These are phyloP conservation scores for Fusarium drepaniforme DNA, from an alignment of 2,329 filamentous ascomycete genomes.

Conservation along the genomic window DNA sequence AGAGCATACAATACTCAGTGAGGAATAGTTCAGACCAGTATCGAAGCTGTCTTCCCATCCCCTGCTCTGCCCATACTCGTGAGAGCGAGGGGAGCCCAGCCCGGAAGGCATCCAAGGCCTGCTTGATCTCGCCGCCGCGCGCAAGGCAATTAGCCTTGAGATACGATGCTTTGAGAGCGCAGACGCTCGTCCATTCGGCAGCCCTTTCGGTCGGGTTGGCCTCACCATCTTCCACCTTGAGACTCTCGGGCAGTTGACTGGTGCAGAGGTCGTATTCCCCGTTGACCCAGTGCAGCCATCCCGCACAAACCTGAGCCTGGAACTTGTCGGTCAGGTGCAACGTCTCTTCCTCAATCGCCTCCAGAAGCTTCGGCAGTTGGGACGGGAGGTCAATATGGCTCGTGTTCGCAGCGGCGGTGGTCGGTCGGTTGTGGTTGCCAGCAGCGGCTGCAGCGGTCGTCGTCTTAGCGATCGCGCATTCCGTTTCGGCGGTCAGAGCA, in stretches of 20 bases:
- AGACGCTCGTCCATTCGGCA: conserved; percentile 85
- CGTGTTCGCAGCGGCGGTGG: conserved; percentile 56
- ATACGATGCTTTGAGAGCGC: conserved; percentile 82
- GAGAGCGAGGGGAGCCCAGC: conserved; percentile 74
- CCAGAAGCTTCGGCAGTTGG: conserved; percentile 63
- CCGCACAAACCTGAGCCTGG: conserved; percentile 85
- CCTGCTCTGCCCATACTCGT: conserved; percentile 62
- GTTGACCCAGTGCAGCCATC: conserved; percentile 85
- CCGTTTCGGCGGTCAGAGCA: conserved; percentile 76
- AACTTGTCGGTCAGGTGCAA: conserved; percentile 70
- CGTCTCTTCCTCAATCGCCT: conserved; percentile 70
- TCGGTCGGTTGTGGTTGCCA: conserved; percentile 49
- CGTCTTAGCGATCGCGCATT: conserved; percentile 72
- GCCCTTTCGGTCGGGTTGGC: conserved; percentile 66
- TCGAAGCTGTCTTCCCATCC: conserved; percentile 73
- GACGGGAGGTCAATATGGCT: conserved; percentile 59
- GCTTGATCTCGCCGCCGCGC: conserved; percentile 60
- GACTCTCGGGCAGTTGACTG: conserved; percentile 71
- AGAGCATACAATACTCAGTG: conserved; percentile 79
- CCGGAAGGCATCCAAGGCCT: conserved; percentile 76
- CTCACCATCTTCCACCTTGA: conserved; percentile 66
- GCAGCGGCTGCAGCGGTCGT: conserved; percentile 51
- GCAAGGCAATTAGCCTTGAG: conserved; percentile 76
- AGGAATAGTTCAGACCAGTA: conserved; percentile 85
- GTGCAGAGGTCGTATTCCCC: conserved; percentile 72